Conservation (phyloP, 2,329 filamentous ascomycete genomes). For the Aphanocladium album region DNA sequence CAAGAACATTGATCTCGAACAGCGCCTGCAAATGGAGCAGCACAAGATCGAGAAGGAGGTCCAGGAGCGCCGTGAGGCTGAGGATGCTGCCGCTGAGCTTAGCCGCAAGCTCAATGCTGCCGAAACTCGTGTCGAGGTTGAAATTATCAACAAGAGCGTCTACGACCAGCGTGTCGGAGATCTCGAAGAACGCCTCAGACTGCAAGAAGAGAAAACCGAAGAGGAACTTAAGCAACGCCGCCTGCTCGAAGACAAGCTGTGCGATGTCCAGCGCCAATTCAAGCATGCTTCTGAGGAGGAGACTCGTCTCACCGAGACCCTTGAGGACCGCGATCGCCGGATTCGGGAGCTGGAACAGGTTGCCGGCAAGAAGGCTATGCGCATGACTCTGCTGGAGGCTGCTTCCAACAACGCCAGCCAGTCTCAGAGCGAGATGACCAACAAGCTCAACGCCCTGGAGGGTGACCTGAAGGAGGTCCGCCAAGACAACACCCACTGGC, state of each 20-base stretch:
- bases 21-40: constrained; percentile 46
- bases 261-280: constrained; percentile 66
- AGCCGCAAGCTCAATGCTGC: constrained; percentile 50
- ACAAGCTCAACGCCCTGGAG: constrained; percentile 49
- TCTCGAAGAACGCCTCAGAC: constrained; percentile 62
- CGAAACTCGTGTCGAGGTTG: constrained; percentile 55
- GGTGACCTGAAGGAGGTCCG: constrained; percentile 50
- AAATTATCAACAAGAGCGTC: constrained; percentile 56
- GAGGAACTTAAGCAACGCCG: constrained; percentile 59
- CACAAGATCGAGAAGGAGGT: constrained; percentile 45
- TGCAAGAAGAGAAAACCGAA: constrained; percentile 59
- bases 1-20: constrained; percentile 56
- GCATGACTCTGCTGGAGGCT: constrained; percentile 62
- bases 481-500: constrained; percentile 57
- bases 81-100: constrained; percentile 50
- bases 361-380: constrained; percentile 52
- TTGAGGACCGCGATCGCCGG: constrained; percentile 66
- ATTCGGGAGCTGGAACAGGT: constrained; percentile 56
- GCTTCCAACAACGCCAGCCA: constrained; percentile 56
- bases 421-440: constrained; percentile 49
- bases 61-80: constrained; percentile 43
- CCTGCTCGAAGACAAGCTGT: constrained; percentile 65
- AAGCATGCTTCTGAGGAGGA: constrained; percentile 69
- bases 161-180: constrained; percentile 60
- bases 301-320: constrained; percentile 57